Evolutionary conservation across 2,329 filamentous ascomycete genomes (phyloP).

Genomic region (Sclerotiophoma versabilis): DNA sequence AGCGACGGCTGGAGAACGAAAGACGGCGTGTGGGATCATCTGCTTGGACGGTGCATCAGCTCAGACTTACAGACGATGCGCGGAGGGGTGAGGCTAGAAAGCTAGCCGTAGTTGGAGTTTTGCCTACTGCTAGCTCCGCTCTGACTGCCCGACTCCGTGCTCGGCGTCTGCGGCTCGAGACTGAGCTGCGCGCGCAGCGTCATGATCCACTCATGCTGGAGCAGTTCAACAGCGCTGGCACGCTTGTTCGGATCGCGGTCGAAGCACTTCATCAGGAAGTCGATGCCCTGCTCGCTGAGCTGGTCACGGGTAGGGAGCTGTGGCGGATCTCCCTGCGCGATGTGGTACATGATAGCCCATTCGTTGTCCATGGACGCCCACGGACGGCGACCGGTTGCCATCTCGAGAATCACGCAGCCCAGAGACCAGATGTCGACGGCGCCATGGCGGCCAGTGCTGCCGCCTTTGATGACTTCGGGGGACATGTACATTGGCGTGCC

Average conservation of each 20-base stretch:
- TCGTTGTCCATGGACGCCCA: constrained; percentile 98
- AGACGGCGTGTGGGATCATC: not conserved
- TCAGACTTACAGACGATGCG: not conserved
- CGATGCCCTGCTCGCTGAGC: constrained; percentile 81
- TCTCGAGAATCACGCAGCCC: constrained; percentile 95
- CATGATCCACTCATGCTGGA: constrained; percentile 91
- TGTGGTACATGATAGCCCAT: constrained; percentile 99
- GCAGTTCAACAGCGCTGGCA: constrained; percentile 82
- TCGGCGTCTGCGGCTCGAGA: constrained; percentile 56
- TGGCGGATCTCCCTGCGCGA: constrained; percentile 93
- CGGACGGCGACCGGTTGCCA: constrained; percentile 92
- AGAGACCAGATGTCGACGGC: constrained; percentile 96
- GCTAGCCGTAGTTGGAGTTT: constrained; percentile 44
- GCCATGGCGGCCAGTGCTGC: constrained; percentile 73
- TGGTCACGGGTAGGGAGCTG: constrained; percentile 83
- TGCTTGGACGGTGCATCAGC: not conserved
- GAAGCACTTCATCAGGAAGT: constrained; percentile 89
- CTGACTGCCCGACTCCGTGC: constrained; percentile 36
- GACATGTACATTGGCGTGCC: constrained; percentile 99
- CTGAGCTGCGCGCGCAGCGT: constrained; percentile 55
- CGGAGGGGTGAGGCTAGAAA: not conserved
- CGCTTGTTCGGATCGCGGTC: constrained; percentile 80
- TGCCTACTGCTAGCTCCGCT: constrained; percentile 38
- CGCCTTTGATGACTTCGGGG: constrained; percentile 94
- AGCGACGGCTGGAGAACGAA: not conserved